Base-by-base conservation (phyloP, 2,329 filamentous ascomycete species). In the Microsporum canis region DNA sequence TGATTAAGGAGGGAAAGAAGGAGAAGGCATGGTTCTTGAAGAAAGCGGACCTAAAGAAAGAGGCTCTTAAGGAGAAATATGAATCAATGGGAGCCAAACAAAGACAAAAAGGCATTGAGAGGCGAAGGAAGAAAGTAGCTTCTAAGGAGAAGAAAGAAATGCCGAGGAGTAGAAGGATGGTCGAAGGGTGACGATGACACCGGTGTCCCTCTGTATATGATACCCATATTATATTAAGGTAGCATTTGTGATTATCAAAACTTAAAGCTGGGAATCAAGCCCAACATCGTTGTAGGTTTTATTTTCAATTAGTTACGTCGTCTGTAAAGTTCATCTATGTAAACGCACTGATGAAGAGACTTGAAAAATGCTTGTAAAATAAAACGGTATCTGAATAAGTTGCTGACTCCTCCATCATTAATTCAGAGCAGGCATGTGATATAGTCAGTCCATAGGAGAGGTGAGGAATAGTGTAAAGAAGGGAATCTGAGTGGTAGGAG, bases 41-140 rank as follows among this genome's bases (percentile, higher is more conserved):
- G 83, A 87, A 86, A 78, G 85, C 86, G 70, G 92, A 96, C 76
- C 84, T 94, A 79, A 95, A 94, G 85, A 90, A 92, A 79, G 79
- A 87, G 74, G 79, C 91, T 61, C 78, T 96, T 64, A 79, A 88
- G 70, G 86, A 94, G 68, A 84, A 87, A 71, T 96, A 88, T 75
- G 82, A 86, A 68, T 82, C 83, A 63, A 88, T 97, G 87, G 94
- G 89, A 75, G 87, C 88, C 71, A 87, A 86, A 72, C 86, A 96
- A 75, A 83, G 91, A 63, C 88, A 95, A 64, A 88, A 86, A 77
- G 85, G 87, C 12, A 89, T 97, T 69, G 90, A 95, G 80, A 82
- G 89, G 71, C 85, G 88, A 77, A 79, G 90, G 74, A 96, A 96
- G 86, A 96, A 96, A 86, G 79, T 89, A 59, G 84, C 88, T 0